Conservation (phyloP, 2,329 filamentous ascomycete species). For the Venturia oleaginea region DNA sequence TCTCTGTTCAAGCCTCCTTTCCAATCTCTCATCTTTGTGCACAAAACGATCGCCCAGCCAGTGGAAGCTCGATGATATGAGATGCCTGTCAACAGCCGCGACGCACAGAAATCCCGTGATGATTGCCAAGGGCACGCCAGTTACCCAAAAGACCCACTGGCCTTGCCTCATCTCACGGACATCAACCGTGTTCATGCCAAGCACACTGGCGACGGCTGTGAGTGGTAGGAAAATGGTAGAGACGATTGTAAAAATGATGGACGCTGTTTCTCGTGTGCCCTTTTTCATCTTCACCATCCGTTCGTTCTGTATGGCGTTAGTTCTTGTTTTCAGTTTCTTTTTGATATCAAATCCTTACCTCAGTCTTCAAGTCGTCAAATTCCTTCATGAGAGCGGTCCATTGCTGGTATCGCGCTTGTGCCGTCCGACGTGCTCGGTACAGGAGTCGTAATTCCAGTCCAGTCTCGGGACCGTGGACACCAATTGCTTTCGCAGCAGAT, state of each 20-base stretch:
- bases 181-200: constrained; percentile 9
- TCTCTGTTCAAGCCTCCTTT: not conserved
- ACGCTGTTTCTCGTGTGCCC: constrained; percentile 1
- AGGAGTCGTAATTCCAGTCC: not conserved
- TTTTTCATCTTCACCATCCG: constrained; percentile 2
- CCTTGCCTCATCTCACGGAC: constrained; percentile 7
- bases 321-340: not conserved
- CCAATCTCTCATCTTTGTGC: not conserved
- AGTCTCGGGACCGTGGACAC: not conserved
- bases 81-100: not conserved
- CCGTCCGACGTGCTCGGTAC: not conserved
- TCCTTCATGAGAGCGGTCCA: not conserved
- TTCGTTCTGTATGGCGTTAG: not conserved
- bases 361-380: not conserved
- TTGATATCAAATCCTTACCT: not conserved
- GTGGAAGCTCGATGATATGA: not conserved
- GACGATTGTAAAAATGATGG: constrained; percentile 10
- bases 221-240: constrained; percentile 2
- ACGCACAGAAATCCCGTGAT: not conserved
- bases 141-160: constrained; percentile 12
- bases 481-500: not conserved
- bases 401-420: not conserved
- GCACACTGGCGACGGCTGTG: not conserved
- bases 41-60: not conserved
- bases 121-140: not conserved